A percentile compares a stretch with the other conserved stretches of the same genome.
These are phyloP conservation scores for Cytospora chrysosperma DNA, from an alignment of 2,329 filamentous ascomycete genomes.

Conservation along the genomic window DNA sequence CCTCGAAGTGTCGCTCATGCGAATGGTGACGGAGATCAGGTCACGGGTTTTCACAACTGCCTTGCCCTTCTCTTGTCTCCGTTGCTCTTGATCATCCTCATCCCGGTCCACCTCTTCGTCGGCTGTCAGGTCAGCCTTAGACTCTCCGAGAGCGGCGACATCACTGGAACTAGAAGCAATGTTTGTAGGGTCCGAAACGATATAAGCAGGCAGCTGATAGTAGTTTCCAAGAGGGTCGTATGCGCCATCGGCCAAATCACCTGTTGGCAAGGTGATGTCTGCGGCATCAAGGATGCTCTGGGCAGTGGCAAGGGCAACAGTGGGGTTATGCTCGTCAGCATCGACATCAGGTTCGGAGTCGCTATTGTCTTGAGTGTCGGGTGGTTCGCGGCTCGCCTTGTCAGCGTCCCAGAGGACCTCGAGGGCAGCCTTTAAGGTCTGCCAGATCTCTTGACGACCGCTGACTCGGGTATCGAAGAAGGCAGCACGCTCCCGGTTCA, in stretches of 20 bases:
- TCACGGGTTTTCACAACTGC: slow-evolving; percentile 45
- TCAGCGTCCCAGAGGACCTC: slow-evolving; percentile 64
- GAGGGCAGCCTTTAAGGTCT: slow-evolving; percentile 66
- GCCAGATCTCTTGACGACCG: slow-evolving; percentile 77
- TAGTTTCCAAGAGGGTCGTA: slow-evolving; percentile 71
- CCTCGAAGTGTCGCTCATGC: slow-evolving; percentile 65
- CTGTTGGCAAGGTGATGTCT: slow-evolving; percentile 72
- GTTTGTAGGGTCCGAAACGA: slow-evolving; percentile 67
- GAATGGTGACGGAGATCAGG: slow-evolving; percentile 55
- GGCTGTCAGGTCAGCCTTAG: slow-evolving; percentile 28
- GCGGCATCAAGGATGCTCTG: slow-evolving; percentile 79
- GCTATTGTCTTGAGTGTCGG: slow-evolving; percentile 1
- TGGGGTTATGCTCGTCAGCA: slow-evolving; percentile 38
- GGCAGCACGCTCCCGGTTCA: slow-evolving; percentile 71
- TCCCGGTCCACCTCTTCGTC: slow-evolving; percentile 30
- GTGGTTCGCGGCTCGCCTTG: slow-evolving; percentile 20
- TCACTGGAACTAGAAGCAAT: slow-evolving; percentile 35
- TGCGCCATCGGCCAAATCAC: slow-evolving; percentile 67
- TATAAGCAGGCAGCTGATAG: slow-evolving; percentile 66
- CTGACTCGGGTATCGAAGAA: slow-evolving; percentile 92
- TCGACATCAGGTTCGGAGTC: slow-evolving; percentile 17
- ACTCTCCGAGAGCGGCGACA: slow-evolving; percentile 12
- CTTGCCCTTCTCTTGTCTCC: slow-evolving; percentile 55
- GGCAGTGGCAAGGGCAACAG: slow-evolving; percentile 59
- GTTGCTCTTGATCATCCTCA: slow-evolving; percentile 27